Percentiles rank a stretch among this genome's conserved stretches.
Evolutionary conservation across 2,329 filamentous ascomycete genomes (phyloP).

Genomic region (Colletotrichum chlorophyti): DNA sequence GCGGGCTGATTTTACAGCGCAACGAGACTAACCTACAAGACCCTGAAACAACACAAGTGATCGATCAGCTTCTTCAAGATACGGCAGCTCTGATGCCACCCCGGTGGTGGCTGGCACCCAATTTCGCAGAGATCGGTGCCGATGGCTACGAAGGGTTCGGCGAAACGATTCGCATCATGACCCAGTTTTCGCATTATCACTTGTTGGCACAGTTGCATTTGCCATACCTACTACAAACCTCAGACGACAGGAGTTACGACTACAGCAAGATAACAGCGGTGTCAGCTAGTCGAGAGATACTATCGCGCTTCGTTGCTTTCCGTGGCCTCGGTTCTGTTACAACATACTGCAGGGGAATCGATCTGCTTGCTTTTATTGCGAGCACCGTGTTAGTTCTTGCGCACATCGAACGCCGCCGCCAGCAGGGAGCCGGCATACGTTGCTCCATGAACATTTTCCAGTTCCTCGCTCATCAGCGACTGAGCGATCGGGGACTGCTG

Average conservation of each 20-base stretch:
- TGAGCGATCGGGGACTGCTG: slow-evolving; percentile 46
- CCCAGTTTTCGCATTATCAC: slow-evolving; percentile 46
- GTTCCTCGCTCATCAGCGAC: slow-evolving; percentile 45
- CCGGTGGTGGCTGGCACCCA: slow-evolving; percentile 44
- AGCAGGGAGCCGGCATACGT: background rate
- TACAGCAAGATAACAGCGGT: slow-evolving; percentile 40
- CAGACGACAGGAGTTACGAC: background rate
- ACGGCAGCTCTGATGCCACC: slow-evolving; percentile 39
- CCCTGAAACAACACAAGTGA: slow-evolving; percentile 36
- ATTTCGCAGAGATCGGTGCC: slow-evolving; percentile 26
- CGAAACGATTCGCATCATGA: slow-evolving; percentile 33
- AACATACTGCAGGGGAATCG: slow-evolving; percentile 33
- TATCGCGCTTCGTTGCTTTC: slow-evolving; percentile 43
- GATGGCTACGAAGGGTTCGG: slow-evolving; percentile 23
- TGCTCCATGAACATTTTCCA: slow-evolving; percentile 10
- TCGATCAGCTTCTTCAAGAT: slow-evolving; percentile 41
- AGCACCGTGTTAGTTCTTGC: slow-evolving; percentile 45
- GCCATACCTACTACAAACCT: slow-evolving; percentile 42
- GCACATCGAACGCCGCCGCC: slow-evolving; percentile 40
- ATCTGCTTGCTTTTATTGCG: slow-evolving; percentile 47
- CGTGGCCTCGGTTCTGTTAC: slow-evolving; percentile 35
- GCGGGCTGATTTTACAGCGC: slow-evolving; percentile 43
- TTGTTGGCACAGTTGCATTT: slow-evolving; percentile 48
- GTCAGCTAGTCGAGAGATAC: slow-evolving; percentile 45
- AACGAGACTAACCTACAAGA: slow-evolving; percentile 35